Evolutionary conservation across 148 eudicot species (phyloP).

Genomic region (Drosera capensis): DNA sequence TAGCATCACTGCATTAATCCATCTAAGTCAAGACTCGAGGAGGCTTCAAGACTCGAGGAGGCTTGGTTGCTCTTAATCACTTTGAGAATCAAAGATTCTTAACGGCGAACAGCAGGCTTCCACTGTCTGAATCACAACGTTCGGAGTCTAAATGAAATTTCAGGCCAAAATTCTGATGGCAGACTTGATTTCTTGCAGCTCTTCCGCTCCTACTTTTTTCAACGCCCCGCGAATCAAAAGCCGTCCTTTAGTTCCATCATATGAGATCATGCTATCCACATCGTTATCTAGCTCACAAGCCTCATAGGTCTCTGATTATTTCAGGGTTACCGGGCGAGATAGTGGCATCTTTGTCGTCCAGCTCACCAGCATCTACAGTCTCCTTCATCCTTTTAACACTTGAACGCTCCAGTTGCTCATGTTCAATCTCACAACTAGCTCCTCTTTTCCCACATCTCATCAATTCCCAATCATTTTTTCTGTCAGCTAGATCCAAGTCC

Average conservation of each 20-base stretch:
- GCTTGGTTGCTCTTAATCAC: no score
- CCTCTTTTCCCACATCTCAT: conserved; percentile 30
- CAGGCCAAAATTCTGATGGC: no score
- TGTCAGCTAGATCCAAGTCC: conserved; percentile 8
- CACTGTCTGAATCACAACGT: no score
- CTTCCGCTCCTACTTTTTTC: conserved; percentile 47
- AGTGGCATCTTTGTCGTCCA: neutral
- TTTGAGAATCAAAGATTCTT: no score
- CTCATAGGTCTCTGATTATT: neutral
- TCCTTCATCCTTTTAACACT: conserved; percentile 29
- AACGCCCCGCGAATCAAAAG: conserved; percentile 52
- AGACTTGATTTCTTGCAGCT: no score
- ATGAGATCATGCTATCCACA: neutral
- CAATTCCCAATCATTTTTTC: conserved; percentile 1
- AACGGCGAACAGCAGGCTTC: no score
- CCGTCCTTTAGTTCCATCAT: conserved; percentile 23
- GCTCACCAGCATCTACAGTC: conserved; percentile 4
- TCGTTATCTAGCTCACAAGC: conserved; percentile 1
- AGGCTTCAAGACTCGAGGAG: no score
- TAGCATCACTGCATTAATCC: no score
- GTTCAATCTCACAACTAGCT: conserved; percentile 15
- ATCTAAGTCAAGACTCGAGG: no score
- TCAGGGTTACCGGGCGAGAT: neutral
- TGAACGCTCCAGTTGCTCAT: conserved; percentile 12
- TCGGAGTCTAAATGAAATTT: no score